Evolutionary conservation across 2,329 filamentous ascomycete genomes (phyloP), one percentile per base, ranked within the genome.

Genomic region (Paecilomyces niveus): DNA sequence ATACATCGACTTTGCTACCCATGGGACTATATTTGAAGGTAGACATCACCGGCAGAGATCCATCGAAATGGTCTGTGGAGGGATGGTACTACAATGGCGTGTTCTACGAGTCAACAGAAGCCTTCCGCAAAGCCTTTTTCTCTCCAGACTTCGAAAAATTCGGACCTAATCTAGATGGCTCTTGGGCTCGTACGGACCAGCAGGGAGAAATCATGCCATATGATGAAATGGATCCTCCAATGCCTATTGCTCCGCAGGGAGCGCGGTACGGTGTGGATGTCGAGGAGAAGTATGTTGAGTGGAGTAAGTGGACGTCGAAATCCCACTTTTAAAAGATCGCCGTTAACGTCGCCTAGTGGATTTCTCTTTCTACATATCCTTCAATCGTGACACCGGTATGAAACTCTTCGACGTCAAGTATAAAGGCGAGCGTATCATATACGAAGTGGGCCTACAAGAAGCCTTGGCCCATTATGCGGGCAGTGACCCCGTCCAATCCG

Each of bases 81-180:
- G 80, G 79, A 1, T 85, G 82, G 80, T 77, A 81, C 15, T 85
- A 83, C 64, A 79, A 83, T 58, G 77, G 78, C 52, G 67, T 80
- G n/a, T 80, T 80, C 60, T 86, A 84, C 63, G 66, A 74, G 32
- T 78, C 78, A 3, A 80, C 78, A 1, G 73, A 81, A 18, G 75
- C 73, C 3, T 80, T 84, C 66, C 70, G 78, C 33, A 63, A 57
- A 0, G 80, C 80, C 1, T 79, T 64, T 53, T 56, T 54, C 10
- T 61, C 57, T 1, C 56, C 62, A 8, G 56, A 45, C 3, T 66
- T 67, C 54, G 57, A 57, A 21, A 61, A 60, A 24, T 56, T 15
- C 10, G 33, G 18, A 49, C n/a, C 35, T 13, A 56, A 56, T 49
- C n/a, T 49, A 7, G 64, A 67, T 29, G 66, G 61, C n/a, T 52